Evolutionary conservation across 148 eudicot species (phyloP).

Genomic region (Vaccinium myrtillus): DNA sequence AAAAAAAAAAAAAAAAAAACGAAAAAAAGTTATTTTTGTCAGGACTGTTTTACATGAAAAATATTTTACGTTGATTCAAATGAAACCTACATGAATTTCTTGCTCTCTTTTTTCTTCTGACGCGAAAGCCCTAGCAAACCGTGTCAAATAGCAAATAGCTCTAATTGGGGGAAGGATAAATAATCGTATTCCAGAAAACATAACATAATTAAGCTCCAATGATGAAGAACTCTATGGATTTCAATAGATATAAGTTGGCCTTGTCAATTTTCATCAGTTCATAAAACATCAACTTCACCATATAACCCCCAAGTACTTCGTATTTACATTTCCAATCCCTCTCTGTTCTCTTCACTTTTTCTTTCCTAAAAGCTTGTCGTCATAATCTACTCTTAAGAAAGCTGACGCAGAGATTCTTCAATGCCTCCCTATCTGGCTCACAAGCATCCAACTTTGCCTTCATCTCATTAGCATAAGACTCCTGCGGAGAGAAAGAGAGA

Average conservation of each 20-base stretch:
- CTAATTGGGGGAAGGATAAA: background rate
- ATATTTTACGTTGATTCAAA: no score
- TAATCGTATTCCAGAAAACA: background rate
- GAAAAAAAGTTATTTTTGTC: no score
- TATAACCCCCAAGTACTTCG: background rate
- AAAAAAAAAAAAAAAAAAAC: no score
- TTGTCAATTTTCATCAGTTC: background rate
- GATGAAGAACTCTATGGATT: background rate
- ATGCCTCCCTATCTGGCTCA: conserved; percentile 74
- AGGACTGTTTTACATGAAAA: no score
- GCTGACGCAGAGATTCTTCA: conserved; percentile 64
- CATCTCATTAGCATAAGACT: conserved; percentile 47
- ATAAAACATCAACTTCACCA: background rate
- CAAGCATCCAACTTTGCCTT: conserved; percentile 41
- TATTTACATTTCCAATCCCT: background rate
- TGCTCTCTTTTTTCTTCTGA: no score
- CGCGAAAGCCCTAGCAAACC: no score
- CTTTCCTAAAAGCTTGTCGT: background rate
- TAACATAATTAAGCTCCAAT: background rate
- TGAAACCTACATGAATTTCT: no score
- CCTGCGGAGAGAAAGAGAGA: conserved; percentile 35
- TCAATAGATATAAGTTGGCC: background rate
- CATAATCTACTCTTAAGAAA: conserved; percentile 61
- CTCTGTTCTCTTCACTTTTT: background rate
- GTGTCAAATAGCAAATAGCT: background rate